Base-by-base conservation (phyloP, 768 basidiomycete species). In the Amanita phalloides region DNA sequence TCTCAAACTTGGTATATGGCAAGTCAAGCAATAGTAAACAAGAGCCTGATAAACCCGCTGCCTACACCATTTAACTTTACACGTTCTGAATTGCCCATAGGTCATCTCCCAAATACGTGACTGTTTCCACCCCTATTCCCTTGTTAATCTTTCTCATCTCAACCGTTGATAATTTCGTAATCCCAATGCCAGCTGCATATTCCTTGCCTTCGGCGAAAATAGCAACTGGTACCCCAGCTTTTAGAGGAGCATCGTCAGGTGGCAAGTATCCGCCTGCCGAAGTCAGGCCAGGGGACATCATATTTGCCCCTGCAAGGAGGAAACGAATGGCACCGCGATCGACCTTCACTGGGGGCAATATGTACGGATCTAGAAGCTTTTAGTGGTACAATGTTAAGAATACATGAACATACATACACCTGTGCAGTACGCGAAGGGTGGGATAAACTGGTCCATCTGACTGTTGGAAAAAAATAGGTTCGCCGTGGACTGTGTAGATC, bases 261-360 rank as follows among this genome's bases (percentile, higher is more conserved):
- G 95, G 95, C 0, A 98, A 79, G 60, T 78, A 78, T 6, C 95
- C 95, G 6, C 94, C 94, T 32, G 82, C 75, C 33, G 95, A 98
- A 25, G 96, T 95, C 50, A 99, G 71, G 20, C 96, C 96, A 4
- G 96, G 96, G 59, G 87, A 93, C 91, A 95, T 95, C 88, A 95
- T 93, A 69, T 86, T 84, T 23, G 91, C 91, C 13, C 91, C 96
- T 9, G 83, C 85, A 43, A 99, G 81, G 36, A 99, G 78, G 69
- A 97, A 99, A 32, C 94, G 89, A 70, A 99, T 99, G 49, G 96
- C 96, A 45, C 96, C 96, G 47, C 95, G 85, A 72, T 99, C 96
- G 45, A 98, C 77, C 57, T 84, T 81, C 45, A 95, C 92, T 60
- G 76, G 82, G 4, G 94, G 91, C 30, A 98, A 77, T 57, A 98